A percentile compares a stretch with the other conserved stretches of the same genome.
These are phyloP conservation scores for Aspergillus fructus DNA, from an alignment of 2,329 filamentous ascomycete genomes.

Conservation along the genomic window DNA sequence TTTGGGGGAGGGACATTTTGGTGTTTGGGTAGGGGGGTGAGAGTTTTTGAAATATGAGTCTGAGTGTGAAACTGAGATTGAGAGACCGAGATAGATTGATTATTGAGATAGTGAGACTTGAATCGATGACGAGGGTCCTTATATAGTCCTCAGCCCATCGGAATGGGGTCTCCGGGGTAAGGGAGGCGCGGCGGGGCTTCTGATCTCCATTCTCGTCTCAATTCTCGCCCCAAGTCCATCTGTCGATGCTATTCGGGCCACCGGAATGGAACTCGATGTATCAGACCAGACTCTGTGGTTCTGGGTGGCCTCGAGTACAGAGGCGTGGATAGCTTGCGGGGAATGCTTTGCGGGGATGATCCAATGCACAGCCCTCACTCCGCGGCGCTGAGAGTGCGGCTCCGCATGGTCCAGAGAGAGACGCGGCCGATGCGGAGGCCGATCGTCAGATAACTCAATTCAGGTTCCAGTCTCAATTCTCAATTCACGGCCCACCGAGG, in stretches of 20 bases:
- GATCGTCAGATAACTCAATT: too few relatives aligned
- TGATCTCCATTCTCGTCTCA: not conserved
- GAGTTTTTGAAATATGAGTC: too few relatives aligned
- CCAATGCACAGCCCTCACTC: too few relatives aligned
- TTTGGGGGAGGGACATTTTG: conserved; percentile 62
- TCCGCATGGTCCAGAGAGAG: too few relatives aligned
- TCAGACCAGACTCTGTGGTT: not conserved
- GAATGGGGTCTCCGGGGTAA: not conserved
- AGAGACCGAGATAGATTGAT: not conserved
- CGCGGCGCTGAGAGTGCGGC: too few relatives aligned
- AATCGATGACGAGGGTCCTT: not conserved
- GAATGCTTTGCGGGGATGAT: not conserved
- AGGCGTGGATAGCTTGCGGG: not conserved
- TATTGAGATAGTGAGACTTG: not conserved
- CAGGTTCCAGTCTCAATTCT: too few relatives aligned
- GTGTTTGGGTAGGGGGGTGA: not conserved
- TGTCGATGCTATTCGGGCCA: not conserved
- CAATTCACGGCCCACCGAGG: too few relatives aligned
- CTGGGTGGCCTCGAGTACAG: too few relatives aligned
- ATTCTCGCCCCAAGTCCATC: too few relatives aligned
- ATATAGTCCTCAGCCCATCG: not conserved
- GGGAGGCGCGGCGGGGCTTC: not conserved
- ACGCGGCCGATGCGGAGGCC: too few relatives aligned
- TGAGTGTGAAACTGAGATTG: too few relatives aligned
- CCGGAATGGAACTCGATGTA: not conserved